Evolutionary conservation across 495 filamentous ascomycete genomes (phyloP), one percentile per base, ranked within the genome.

Genomic region (Tuber indicum): DNA sequence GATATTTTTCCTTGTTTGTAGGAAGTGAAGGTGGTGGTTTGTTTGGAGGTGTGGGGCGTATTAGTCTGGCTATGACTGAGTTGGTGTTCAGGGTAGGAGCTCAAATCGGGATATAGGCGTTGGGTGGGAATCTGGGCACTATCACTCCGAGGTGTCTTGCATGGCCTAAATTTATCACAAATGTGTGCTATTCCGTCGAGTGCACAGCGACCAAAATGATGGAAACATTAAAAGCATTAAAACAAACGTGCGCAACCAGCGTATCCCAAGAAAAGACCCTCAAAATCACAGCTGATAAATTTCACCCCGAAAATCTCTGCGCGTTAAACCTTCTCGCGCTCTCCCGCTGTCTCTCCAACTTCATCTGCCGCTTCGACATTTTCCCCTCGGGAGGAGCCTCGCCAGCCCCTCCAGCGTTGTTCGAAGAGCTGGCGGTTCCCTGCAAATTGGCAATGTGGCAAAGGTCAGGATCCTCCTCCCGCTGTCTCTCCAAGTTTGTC

Each of bases 341-440:
- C 52, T 70, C 52, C 36, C 74, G 81, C 78, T 88, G 86, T 79
- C 85, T 79, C 58, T 77, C 62, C 73, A 75, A 45, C 75, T 74
- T 72, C 32, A 73, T 52, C 32, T 74, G 58, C 72, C 47, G 41
- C 75, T 76, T 75, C 41, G 46, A 41, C 70, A 47, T 46, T 32
- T 73, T 81, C 78, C 17, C 42, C 43, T 23, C 75, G 32, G 49
- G 19, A 39, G 44, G 19, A 39, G 32, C 72, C 43, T 7, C 36
- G 46, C 36, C 74, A 23, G 74, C n/a, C 32, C 58, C 58, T 26
- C 58, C 58, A 2, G 17, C 14, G 52, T 47, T 44, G 39, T 23
- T n/a, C 49, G 49, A 41, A 70, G 39, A 42, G 12, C n/a, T 7
- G 7, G n/a, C 14, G 16, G 12, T 12, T 32, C 58, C 44, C 14